Evolutionary conservation across 768 basidiomycete species (phyloP).

Genomic region (Lactarius hatsudake): DNA sequence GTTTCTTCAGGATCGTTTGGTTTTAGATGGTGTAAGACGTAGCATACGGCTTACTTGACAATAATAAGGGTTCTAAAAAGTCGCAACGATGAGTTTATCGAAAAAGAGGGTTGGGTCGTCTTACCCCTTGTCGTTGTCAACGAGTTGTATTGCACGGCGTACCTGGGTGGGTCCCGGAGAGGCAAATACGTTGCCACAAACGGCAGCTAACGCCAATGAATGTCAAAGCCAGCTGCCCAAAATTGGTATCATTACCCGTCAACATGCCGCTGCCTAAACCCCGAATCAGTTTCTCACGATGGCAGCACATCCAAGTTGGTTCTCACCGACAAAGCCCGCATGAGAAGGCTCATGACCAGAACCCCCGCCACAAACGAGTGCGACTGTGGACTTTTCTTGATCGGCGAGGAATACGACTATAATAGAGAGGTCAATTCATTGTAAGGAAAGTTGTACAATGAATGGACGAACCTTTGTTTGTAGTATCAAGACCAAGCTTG

Average conservation of each 20-base stretch:
- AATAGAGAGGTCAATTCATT: background rate
- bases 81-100: background rate
- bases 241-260: constrained; percentile 45
- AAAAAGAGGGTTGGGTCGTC: constrained; percentile 23
- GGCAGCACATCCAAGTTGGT: background rate
- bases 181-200: constrained; percentile 88
- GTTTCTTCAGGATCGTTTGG: constrained; percentile 49
- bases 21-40: too few species aligned
- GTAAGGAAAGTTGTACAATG: background rate
- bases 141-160: constrained; percentile 71
- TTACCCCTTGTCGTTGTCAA: constrained; percentile 70
- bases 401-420: constrained; percentile 60
- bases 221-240: constrained; percentile 1
- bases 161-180: constrained; percentile 88
- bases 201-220: constrained; percentile 50
- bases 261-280: constrained; percentile 70
- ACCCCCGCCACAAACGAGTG: constrained; percentile 80
- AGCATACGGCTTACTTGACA: constrained; percentile 56
- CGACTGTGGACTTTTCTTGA: constrained; percentile 64
- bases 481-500: constrained; percentile 61
- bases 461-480: constrained; percentile 58
- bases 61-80: constrained; percentile 67
- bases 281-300: background rate
- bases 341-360: constrained; percentile 92
- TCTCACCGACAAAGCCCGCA: constrained; percentile 81